phyloP scores from a whole-genome alignment of 2,329 filamentous ascomycete species.

The Alternaria ventricosa region DNA sequence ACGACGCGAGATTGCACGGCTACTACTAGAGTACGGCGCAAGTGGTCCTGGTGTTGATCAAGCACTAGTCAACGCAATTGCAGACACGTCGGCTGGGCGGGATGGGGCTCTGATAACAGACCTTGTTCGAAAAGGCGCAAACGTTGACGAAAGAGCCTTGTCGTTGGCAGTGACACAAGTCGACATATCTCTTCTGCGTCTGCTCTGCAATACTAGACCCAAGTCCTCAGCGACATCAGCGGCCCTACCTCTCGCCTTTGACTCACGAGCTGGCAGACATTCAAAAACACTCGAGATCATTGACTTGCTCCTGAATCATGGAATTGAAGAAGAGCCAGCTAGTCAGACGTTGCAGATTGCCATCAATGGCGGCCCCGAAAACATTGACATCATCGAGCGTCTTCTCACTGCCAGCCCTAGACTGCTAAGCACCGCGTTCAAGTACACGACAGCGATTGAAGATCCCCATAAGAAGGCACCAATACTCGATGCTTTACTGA shows the following conservation, averaged over 20 bases:
- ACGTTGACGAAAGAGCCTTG: slow-evolving; percentile 35
- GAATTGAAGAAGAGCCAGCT: slow-evolving; percentile 31
- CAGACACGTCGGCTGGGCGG: slow-evolving; percentile 31
- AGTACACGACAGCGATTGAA: slow-evolving; percentile 30
- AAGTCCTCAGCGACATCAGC: slow-evolving; percentile 28
- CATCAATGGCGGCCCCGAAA: slow-evolving; percentile 36
- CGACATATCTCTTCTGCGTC: slow-evolving; percentile 33
- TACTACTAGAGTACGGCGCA: slow-evolving; percentile 38
- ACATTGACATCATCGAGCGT: slow-evolving; percentile 41
- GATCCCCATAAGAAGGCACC: slow-evolving; percentile 32
- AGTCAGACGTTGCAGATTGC: slow-evolving; percentile 33
- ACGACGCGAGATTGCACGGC: slow-evolving; percentile 24
- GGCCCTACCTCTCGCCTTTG: slow-evolving; percentile 40
- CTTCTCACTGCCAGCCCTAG: slow-evolving; percentile 31
- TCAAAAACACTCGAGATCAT: slow-evolving; percentile 32
- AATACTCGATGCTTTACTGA: slow-evolving; percentile 34
- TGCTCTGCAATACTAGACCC: slow-evolving; percentile 34
- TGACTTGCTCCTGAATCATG: slow-evolving; percentile 34
- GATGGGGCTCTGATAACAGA: slow-evolving; percentile 36
- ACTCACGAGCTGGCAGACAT: slow-evolving; percentile 29
- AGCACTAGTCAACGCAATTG: slow-evolving; percentile 36
- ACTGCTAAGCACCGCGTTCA: slow-evolving; percentile 36
- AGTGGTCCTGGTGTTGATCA: slow-evolving; percentile 37
- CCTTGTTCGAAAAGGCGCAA: slow-evolving; percentile 31
- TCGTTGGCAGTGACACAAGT: slow-evolving; percentile 35